Evolutionary conservation across 495 filamentous ascomycete species (phyloP).

Genomic region (Lasiosphaeria miniovina): DNA sequence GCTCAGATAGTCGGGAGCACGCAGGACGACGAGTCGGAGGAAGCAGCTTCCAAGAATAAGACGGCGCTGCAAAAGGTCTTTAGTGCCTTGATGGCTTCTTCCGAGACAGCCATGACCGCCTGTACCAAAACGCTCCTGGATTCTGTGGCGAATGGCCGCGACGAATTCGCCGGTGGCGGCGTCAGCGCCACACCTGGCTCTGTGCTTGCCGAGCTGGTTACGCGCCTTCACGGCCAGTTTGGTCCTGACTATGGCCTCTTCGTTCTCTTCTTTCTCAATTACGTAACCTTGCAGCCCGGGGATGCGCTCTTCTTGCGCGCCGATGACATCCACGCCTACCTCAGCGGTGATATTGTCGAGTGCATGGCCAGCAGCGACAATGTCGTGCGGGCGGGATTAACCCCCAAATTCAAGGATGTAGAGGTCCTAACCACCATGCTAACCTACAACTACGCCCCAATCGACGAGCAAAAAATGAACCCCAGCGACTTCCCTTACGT

Average conservation of each 20-base stretch:
- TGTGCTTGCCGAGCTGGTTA: slow-evolving; percentile 72
- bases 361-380: slow-evolving; percentile 99
- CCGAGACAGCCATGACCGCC: slow-evolving; percentile 59
- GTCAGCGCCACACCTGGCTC: slow-evolving; percentile 57
- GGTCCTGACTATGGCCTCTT: slow-evolving; percentile 47
- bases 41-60: slow-evolving; percentile 64
- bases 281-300: slow-evolving; percentile 63
- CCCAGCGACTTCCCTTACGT: slow-evolving; percentile 80
- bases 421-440: slow-evolving; percentile 86
- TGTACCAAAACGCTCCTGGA: slow-evolving; percentile 65
- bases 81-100: slow-evolving; percentile 72
- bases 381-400: slow-evolving; percentile 94
- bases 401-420: slow-evolving; percentile 97
- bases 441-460: slow-evolving; percentile 91
- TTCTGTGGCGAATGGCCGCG: slow-evolving; percentile 61
- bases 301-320: slow-evolving; percentile 96
- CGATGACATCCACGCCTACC: slow-evolving; percentile 95
- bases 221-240: slow-evolving; percentile 62
- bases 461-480: slow-evolving; percentile 88
- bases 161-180: slow-evolving; percentile 61
- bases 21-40: slow-evolving; percentile 52
- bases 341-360: slow-evolving; percentile 95
- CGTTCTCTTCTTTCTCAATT: slow-evolving; percentile 47
- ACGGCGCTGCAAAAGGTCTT: slow-evolving; percentile 73
- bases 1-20: slow-evolving; percentile 62